Evolutionary conservation across 139 green algal species (phyloP).

Genomic region (Tetratostichococcus sp.): DNA sequence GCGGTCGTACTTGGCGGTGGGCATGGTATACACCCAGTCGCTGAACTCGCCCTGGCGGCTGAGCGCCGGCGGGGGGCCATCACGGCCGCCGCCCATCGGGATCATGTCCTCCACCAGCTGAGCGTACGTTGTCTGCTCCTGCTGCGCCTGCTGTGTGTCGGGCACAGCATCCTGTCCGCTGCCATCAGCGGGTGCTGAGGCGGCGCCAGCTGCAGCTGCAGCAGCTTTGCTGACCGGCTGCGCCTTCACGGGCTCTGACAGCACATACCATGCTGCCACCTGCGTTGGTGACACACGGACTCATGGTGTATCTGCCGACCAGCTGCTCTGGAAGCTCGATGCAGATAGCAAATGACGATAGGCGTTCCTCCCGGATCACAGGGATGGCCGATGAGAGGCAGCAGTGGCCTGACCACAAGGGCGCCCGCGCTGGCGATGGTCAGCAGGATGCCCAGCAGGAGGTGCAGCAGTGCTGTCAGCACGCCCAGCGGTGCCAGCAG

Average conservation of each 20-base stretch:
- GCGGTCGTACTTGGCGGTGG: background rate
- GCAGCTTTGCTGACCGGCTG: background rate
- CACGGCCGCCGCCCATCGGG: background rate
- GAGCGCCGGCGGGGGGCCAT: slow-evolving; percentile 16
- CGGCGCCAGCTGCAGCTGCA: background rate
- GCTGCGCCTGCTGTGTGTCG: background rate
- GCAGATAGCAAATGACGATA: slow-evolving; percentile 10
- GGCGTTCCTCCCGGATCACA: background rate
- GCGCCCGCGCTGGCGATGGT: slow-evolving; percentile 1
- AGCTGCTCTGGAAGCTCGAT: no score
- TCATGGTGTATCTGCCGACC: no score
- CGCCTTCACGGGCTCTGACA: background rate
- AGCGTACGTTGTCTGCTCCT: background rate
- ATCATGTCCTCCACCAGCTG: slow-evolving; percentile 1
- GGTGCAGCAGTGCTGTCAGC: slow-evolving; percentile 1
- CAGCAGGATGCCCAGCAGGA: slow-evolving; percentile 25
- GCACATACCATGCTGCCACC: background rate
- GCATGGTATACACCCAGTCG: slow-evolving; percentile 31
- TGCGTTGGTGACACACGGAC: background rate
- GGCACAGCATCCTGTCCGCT: background rate
- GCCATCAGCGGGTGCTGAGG: background rate
- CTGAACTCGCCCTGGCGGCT: slow-evolving; percentile 11
- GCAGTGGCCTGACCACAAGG: slow-evolving; percentile 13
- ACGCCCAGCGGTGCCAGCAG: slow-evolving; percentile 17
- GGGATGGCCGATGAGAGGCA: no score